phyloP scores from a whole-genome alignment of 2,329 filamentous ascomycete genomes.

The Huntiella moniliformis region DNA sequence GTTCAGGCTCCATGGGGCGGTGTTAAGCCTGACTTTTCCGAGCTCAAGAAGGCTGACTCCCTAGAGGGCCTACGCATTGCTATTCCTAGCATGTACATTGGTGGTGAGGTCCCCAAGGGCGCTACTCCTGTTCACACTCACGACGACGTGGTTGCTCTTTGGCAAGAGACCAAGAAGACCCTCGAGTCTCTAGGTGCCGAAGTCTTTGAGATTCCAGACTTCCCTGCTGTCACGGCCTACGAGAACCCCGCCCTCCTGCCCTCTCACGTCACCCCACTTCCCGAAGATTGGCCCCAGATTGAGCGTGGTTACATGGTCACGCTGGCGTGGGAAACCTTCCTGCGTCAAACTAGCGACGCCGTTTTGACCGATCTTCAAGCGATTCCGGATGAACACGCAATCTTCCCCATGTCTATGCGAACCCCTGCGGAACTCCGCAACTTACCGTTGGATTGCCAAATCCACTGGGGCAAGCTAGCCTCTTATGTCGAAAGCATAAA shows the following conservation, averaged over 20 bases:
- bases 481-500: conserved; percentile 12
- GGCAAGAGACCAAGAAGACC: conserved; percentile 18
- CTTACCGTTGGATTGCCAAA: conserved; percentile 10
- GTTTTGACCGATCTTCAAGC: conserved; percentile 20
- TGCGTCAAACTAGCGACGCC: conserved; percentile 23
- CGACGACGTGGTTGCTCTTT: conserved; percentile 14
- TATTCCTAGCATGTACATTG: conserved; percentile 32
- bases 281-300: conserved; percentile 26
- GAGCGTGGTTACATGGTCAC: conserved; percentile 31
- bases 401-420: conserved; percentile 19
- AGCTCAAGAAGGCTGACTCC: conserved; percentile 14
- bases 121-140: conserved; percentile 13
- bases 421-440: conserved; percentile 13
- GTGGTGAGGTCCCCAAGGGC: conserved; percentile 16
- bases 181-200: conserved; percentile 24
- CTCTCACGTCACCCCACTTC: conserved; percentile 18
- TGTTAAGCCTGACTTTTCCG: conserved; percentile 18
- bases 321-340: conserved; percentile 33
- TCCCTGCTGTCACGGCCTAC: conserved; percentile 27
- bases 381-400: conserved; percentile 21
- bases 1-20: conserved; percentile 20
- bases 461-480: conserved; percentile 14
- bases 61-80: conserved; percentile 27
- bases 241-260: conserved; percentile 25
- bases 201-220: conserved; percentile 23